Conservation (phyloP, 2,329 filamentous ascomycete species). For the Colletotrichum tofieldiae region DNA sequence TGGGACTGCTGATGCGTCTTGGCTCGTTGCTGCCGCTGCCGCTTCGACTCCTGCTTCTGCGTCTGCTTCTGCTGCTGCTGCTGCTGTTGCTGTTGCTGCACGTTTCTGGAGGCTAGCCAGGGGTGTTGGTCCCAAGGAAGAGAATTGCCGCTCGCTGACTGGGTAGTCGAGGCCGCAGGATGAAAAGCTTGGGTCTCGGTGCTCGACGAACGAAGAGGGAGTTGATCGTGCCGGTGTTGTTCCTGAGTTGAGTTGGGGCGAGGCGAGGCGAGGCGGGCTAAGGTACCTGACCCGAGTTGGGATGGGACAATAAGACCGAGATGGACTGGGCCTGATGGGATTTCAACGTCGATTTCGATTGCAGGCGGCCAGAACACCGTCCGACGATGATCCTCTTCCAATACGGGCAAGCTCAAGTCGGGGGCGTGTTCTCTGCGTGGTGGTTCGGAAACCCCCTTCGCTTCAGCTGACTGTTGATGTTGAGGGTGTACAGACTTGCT, state of each 20-base stretch:
- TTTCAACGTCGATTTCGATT: conserved; percentile 1
- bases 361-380: conserved; percentile 28
- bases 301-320: conserved; percentile 4
- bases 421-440: conserved; percentile 6
- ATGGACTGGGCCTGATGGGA: conserved; percentile 3
- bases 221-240: conserved; percentile 20
- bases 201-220: conserved; percentile 2
- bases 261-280: conserved; percentile 5
- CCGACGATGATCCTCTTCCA: conserved; percentile 16
- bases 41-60: not conserved
- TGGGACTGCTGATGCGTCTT: conserved; percentile 4
- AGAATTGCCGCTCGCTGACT: conserved; percentile 15
- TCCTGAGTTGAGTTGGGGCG: conserved; percentile 13
- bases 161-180: conserved; percentile 23
- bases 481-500: not conserved
- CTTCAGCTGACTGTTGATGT: conserved; percentile 7
- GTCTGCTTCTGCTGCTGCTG: conserved; percentile 9
- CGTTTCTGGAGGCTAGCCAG: conserved; percentile 24
- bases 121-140: conserved; percentile 28
- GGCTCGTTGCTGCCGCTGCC: conserved; percentile 1
- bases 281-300: not conserved
- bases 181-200: conserved; percentile 30
- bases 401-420: conserved; percentile 2
- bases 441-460: not conserved
- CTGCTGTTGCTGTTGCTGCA: conserved; percentile 16